Conservation (phyloP, 345 rosid species). For the Brassica rapa region DNA sequence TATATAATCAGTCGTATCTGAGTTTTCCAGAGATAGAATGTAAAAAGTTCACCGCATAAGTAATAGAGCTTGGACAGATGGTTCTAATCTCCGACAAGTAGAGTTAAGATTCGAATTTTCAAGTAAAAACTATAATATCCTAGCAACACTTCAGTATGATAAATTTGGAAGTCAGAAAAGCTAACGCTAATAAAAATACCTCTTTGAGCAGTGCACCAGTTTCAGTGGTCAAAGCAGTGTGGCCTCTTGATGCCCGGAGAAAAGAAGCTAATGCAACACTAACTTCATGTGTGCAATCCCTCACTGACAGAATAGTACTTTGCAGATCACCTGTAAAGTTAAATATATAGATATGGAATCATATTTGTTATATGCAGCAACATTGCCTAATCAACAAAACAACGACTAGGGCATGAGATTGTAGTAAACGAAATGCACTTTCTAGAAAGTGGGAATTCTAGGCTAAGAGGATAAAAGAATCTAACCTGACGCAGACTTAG, state of each 20-base stretch:
- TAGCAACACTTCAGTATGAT: slow-evolving; percentile 12
- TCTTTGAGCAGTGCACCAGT: slow-evolving; percentile 96
- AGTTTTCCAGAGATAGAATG: background rate
- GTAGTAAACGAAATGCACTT: slow-evolving; percentile 1
- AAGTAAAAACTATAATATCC: slow-evolving; percentile 16
- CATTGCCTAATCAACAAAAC: slow-evolving; percentile 8
- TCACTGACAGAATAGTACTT: slow-evolving; percentile 75
- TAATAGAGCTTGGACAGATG: background rate
- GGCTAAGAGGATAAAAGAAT: slow-evolving; percentile 24
- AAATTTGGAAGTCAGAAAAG: slow-evolving; percentile 3
- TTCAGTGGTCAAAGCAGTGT: slow-evolving; percentile 92
- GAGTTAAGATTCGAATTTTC: background rate
- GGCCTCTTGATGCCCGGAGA: slow-evolving; percentile 70
- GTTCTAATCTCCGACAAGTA: slow-evolving; percentile 10
- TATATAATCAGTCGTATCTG: background rate
- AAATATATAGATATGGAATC: slow-evolving; percentile 10
- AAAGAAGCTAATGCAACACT: slow-evolving; percentile 74
- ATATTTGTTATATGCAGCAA: background rate
- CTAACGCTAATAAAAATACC: slow-evolving; percentile 46
- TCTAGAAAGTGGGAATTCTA: slow-evolving; percentile 14
- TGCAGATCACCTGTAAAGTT: slow-evolving; percentile 71
- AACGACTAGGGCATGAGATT: slow-evolving; percentile 3
- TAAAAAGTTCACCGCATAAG: slow-evolving; percentile 15
- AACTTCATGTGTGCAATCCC: slow-evolving; percentile 85
- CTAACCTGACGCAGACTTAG: slow-evolving; percentile 87